These are phyloP conservation scores for Rhizophagus clarus DNA, from an alignment of 192 early-diverging fungal species.

Conservation along the genomic window DNA sequence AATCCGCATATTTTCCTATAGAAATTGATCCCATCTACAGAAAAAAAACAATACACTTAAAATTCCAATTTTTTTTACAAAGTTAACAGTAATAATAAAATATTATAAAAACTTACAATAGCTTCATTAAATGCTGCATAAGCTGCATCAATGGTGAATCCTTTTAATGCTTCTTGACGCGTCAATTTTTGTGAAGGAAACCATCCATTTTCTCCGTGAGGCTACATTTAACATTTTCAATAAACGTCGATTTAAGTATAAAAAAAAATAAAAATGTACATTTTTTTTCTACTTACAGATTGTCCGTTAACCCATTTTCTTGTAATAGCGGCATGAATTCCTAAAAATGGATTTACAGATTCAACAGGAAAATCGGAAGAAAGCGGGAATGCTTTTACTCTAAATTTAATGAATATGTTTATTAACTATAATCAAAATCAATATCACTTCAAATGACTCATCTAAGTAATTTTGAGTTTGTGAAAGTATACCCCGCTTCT, in stretches of 20 bases:
- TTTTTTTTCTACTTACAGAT: constrained; percentile 38
- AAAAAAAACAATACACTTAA: constrained; percentile 28
- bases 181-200: constrained; percentile 44
- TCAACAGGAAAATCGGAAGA: constrained; percentile 64
- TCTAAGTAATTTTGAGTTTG: not conserved
- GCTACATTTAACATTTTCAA: constrained; percentile 30
- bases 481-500: constrained; percentile 37
- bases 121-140: constrained; percentile 52
- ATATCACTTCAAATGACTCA: not conserved
- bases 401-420: constrained; percentile 3
- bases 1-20: constrained; percentile 55
- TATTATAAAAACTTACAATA: constrained; percentile 33
- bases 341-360: constrained; percentile 50
- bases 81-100: not conserved
- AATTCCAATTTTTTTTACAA: not conserved
- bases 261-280: not conserved
- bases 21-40: constrained; percentile 50
- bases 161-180: constrained; percentile 46
- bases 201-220: constrained; percentile 51
- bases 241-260: not conserved
- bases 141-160: constrained; percentile 59
- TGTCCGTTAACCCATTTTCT: constrained; percentile 44
- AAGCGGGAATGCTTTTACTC: constrained; percentile 42
- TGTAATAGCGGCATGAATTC: constrained; percentile 59
- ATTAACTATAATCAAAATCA: not conserved